phyloP scores from a whole-genome alignment of 225 moss, liverwort and hornwort genomes.

The Bryoerythrophyllum caledonicum region DNA sequence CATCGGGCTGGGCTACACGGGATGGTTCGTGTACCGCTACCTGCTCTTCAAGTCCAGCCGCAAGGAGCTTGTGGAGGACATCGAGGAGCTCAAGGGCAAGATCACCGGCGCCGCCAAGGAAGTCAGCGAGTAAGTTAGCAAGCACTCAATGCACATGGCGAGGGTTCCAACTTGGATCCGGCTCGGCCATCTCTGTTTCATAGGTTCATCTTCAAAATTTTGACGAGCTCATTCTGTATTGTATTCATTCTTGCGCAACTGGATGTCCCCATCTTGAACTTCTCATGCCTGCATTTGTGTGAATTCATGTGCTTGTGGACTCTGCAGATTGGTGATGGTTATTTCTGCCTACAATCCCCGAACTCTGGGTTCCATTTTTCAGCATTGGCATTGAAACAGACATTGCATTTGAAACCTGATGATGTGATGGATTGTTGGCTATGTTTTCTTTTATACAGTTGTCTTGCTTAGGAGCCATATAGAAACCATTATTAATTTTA shows the following conservation, averaged over 20 bases:
- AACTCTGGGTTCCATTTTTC: neutral
- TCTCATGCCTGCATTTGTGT: neutral
- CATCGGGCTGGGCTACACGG: constrained; percentile 85
- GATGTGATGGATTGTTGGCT: neutral
- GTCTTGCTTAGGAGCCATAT: neutral
- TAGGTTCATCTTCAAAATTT: constrained; percentile 31
- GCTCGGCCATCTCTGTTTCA: constrained; percentile 21
- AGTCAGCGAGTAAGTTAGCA: constrained; percentile 12
- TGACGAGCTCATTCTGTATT: constrained; percentile 32
- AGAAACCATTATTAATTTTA: too few species aligned
- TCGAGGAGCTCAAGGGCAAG: constrained; percentile 88
- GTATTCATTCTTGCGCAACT: constrained; percentile 22
- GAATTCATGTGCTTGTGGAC: neutral
- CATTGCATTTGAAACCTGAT: neutral
- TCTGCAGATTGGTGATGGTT: neutral
- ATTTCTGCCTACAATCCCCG: neutral
- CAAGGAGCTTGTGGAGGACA: constrained; percentile 83
- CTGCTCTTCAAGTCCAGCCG: constrained; percentile 93
- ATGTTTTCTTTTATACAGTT: too few species aligned
- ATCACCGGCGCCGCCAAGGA: constrained; percentile 75
- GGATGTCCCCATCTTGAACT: neutral
- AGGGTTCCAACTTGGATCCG: neutral
- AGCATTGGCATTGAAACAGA: neutral
- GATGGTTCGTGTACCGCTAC: constrained; percentile 99
- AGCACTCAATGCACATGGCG: too few species aligned